These are phyloP conservation scores for Eragrostis curvula DNA, from an alignment of 176 grass and related monocot genomes.

Conservation along the genomic window DNA sequence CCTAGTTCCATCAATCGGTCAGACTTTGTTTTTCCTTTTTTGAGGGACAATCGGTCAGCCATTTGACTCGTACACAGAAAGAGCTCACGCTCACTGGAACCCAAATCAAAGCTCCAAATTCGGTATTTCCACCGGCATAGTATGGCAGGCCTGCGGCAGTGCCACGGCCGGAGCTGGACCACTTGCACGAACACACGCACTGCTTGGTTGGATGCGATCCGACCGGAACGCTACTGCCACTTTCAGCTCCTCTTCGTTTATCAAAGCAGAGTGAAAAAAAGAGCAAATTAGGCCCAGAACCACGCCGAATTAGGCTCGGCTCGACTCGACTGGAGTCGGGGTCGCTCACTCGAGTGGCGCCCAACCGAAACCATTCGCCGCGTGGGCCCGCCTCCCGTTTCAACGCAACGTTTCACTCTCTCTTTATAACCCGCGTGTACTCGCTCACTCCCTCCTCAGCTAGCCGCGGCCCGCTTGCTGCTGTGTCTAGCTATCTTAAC, in stretches of 20 bases:
- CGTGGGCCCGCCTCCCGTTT: not conserved
- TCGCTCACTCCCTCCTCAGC: not conserved
- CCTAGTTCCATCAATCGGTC: not conserved
- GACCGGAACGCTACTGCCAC: not conserved
- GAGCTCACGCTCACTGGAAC: not conserved
- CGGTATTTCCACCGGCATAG: not conserved
- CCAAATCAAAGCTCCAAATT: not conserved
- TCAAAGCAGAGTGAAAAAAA: not conserved
- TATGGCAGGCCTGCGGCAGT: not conserved
- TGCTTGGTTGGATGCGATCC: not conserved
- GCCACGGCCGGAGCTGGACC: not conserved
- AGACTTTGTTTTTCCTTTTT: no score
- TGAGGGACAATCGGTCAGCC: not conserved
- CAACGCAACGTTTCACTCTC: slow-evolving; percentile 1
- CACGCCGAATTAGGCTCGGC: not conserved
- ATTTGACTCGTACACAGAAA: not conserved
- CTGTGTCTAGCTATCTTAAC: not conserved
- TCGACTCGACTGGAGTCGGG: not conserved
- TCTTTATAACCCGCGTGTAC: not conserved
- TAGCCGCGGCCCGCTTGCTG: not conserved
- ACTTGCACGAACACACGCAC: not conserved
- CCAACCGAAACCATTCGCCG: not conserved
- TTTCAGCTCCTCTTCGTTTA: not conserved
- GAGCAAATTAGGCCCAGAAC: not conserved
- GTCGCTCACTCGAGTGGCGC: not conserved